Evolutionary conservation across 148 eudicot species (phyloP), one percentile per base, ranked within the genome.

Genomic region (Nyssa sinensis): DNA sequence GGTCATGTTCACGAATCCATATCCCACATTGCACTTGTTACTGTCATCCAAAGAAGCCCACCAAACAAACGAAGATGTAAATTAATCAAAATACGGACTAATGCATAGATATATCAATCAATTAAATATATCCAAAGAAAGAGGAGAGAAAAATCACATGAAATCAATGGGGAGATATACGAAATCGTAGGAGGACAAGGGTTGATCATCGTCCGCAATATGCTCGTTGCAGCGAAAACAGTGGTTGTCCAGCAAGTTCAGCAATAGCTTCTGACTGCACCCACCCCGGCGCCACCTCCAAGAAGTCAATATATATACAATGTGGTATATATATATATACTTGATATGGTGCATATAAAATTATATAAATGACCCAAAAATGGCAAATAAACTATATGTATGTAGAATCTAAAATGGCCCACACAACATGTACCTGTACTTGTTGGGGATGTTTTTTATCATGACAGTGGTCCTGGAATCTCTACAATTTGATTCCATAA

Each of bases 1-100:
- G 1, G 97, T 95, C 98, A 95, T 95, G 86, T 92, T 95, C 79
- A 90, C 98, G 73, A 95, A 92, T 72, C 98, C 98, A 69, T 95
- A 95, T 76, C 98, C 98, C 79, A 95, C 97, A 73, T 95, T 95
- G 83, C 97, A 92, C 62, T 92, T 95, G 87, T 92, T 95, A 37
- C 98, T 94, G 80, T 75, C 27, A 33, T 44, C 44, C 44, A 37
- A 37, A 4, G 44, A 37, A 37, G 9, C 44, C 44, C 44, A 37
- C 31, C 6, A 30, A 33, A 72, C 17, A 29, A n/a, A n/a, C n/a
- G n/a, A n/a, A n/a, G n/a, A n/a, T n/a, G n/a, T n/a, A n/a, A n/a
- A n/a, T n/a, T n/a, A n/a, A n/a, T n/a, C n/a, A n/a, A n/a, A n/a
- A n/a, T n/a, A n/a, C n/a, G n/a, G n/a, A n/a, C n/a, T n/a, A n/a